Base-by-base conservation (phyloP, 208 protist species). In the Naegleria fowleri region DNA sequence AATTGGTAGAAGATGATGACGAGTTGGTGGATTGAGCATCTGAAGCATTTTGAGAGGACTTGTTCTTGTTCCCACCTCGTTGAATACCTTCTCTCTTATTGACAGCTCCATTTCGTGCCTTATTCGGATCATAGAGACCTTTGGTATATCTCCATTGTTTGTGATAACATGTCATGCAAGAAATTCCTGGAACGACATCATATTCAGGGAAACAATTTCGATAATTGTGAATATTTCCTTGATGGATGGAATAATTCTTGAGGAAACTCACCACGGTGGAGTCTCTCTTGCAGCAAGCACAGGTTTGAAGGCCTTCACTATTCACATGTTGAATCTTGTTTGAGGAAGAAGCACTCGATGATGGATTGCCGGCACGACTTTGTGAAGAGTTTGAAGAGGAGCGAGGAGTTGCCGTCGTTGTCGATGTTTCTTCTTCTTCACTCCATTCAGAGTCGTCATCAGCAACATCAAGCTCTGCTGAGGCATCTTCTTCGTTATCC, bases 101-200 rank as follows among this genome's bases (percentile, higher is more conserved):
- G 0, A 79, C 16, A 29, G 6, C 19, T 67, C 55, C 55, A 48
- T 48, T 48, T 79, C 67, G 19, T 36, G 67, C 67, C n/a, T 79
- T 79, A n/a, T 79, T 79, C 1, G 67, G 67, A 36, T 79, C 67
- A 79, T 79, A 79, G 16, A 79, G 29, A 79, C 67, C 67, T 33
- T 79, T 79, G 67, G 25, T 79, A 9, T 36, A 79, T 79, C 67
- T 79, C 67, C 67, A 79, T 36, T 33, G 13, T 33, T 79, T 79
- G 36, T 79, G 67, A 36, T 79, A 79, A 79, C 67, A 79, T 15
- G 67, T 79, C 67, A 79, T 79, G 67, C 67, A 79, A 36, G 67
- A 79, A 36, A 79, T 79, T 36, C 67, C 67, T 4, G 29, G 16
- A 36, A 36, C 25, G n/a, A 79, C 67, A 79, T 79, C 29, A 9